Evolutionary conservation across 1,284 basidiomycete genomes (phyloP).

Genomic region (Xerocomus nothofagi): DNA sequence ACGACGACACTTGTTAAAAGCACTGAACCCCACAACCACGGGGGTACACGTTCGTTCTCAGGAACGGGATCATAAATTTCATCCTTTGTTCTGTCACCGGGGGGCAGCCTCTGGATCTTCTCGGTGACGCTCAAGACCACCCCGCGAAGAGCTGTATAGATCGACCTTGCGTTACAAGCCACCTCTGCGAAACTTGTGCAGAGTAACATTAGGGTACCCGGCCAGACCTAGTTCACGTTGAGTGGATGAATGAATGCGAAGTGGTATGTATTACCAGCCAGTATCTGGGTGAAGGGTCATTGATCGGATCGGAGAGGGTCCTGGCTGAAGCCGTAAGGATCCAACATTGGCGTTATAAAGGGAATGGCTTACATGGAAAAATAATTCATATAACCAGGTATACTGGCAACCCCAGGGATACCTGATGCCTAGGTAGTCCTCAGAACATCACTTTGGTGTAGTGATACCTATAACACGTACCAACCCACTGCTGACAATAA

Average conservation of each 20-base stretch:
- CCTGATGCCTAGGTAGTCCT: background rate
- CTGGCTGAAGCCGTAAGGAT: background rate
- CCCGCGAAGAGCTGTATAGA: slow-evolving; percentile 8
- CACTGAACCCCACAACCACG: slow-evolving; percentile 55
- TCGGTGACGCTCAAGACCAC: background rate
- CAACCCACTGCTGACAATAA: slow-evolving; percentile 50
- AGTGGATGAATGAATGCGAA: background rate
- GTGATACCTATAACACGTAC: background rate
- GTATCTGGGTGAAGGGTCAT: slow-evolving; percentile 1
- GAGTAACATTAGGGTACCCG: slow-evolving; percentile 58
- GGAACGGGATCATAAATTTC: slow-evolving; percentile 41
- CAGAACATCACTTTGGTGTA: background rate
- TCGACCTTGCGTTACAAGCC: slow-evolving; percentile 31
- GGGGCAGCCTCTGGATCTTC: background rate
- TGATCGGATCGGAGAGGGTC: background rate
- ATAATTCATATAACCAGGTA: slow-evolving; percentile 2
- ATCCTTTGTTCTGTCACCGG: slow-evolving; percentile 19
- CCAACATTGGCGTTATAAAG: background rate
- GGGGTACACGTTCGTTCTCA: slow-evolving; percentile 54
- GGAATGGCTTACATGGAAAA: background rate
- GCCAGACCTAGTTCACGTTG: slow-evolving; percentile 47
- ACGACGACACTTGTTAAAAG: slow-evolving; percentile 50
- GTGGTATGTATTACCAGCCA: background rate
- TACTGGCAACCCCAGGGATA: background rate
- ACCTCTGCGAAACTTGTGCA: slow-evolving; percentile 51